phyloP scores from a whole-genome alignment of 805 yeast genomes.

The Metschnikowia vanudenii region DNA sequence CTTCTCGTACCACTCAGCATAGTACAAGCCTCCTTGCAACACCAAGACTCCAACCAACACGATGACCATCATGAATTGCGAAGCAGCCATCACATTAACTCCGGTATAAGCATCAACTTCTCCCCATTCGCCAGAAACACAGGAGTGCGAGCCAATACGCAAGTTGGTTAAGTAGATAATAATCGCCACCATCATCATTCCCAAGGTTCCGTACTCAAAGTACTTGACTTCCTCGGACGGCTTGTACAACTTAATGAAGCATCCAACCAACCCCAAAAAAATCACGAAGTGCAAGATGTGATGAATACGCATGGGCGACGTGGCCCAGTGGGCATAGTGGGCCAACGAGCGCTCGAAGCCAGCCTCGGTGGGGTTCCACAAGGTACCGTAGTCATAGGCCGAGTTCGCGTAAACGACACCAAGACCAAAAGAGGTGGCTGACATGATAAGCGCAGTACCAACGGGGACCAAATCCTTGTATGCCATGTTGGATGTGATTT shows the following conservation, averaged over 20 bases:
- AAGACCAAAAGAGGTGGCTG: conserved; percentile 71
- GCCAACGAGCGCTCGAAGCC: conserved; percentile 59
- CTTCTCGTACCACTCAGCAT: conserved; percentile 64
- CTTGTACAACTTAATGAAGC: conserved; percentile 74
- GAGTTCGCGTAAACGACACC: conserved; percentile 78
- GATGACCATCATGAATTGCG: conserved; percentile 71
- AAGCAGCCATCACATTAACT: conserved; percentile 86
- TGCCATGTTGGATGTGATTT: conserved; percentile 15
- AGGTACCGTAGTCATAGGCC: conserved; percentile 75
- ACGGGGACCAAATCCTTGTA: conserved; percentile 48
- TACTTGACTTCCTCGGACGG: conserved; percentile 82
- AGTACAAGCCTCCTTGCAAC: conserved; percentile 86
- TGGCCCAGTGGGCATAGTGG: conserved; percentile 77
- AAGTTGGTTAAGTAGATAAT: conserved; percentile 85
- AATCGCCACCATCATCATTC: conserved; percentile 66
- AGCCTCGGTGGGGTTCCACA: conserved; percentile 59
- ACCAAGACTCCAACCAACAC: conserved; percentile 75
- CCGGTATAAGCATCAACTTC: conserved; percentile 88
- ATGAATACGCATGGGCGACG: conserved; percentile 56
- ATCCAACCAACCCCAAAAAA: conserved; percentile 67
- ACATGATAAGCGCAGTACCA: conserved; percentile 41
- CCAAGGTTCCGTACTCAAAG: conserved; percentile 87
- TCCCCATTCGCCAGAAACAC: conserved; percentile 81
- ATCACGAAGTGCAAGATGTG: conserved; percentile 62
- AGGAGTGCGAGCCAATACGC: conserved; percentile 72